Evolutionary conservation across 2,329 filamentous ascomycete species (phyloP), one percentile per base, ranked within the genome.

Genomic region (Calonectria fujianensis): DNA sequence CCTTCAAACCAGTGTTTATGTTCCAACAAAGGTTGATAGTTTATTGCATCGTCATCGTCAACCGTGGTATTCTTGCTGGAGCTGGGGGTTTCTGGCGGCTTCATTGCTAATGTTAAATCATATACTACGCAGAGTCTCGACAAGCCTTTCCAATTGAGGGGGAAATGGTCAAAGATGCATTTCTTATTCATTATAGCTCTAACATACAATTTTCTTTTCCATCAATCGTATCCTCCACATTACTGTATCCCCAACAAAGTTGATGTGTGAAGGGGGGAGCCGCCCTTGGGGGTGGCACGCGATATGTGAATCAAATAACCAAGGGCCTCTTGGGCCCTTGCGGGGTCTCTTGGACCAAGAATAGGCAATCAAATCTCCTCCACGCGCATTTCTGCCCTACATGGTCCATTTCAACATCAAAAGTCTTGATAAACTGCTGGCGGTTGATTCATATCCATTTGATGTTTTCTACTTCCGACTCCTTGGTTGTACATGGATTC

Each of bases 211-310:
- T 39, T 59, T 59, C 35, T 7, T 16, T n/a, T 20, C 41, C 41
- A 29, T 39, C 35, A 61, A 9, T 29, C 20, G 14, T 39, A 61
- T 61, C 57, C 57, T 41, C 35, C 57, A 35, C n/a, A 41, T 61
- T 41, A 39, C 13, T 27, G 32, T 41, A 29, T 24, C n/a, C 57
- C 41, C 41, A 48, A 14, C 41, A 48, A n/a, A 48, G 16, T 20
- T 18, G 39, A 41, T 41, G 5, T 6, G 39, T 20, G 16, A 48
- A 11, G 41, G 41, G 20, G 41, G 14, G 39, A n/a, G 20, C 41
- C 20, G 41, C 41, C 41, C 41, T n/a, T 48, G 18, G 41, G 20
- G 41, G 41, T 45, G 18, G 41, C 41, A n/a, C 41, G 9, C n/a
- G 41, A n/a, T 6, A 48, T 48, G 41, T 48, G 41, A 48, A 48